Evolutionary conservation across 805 yeast genomes (phyloP).

Genomic region (Candida vartiovaarae): DNA sequence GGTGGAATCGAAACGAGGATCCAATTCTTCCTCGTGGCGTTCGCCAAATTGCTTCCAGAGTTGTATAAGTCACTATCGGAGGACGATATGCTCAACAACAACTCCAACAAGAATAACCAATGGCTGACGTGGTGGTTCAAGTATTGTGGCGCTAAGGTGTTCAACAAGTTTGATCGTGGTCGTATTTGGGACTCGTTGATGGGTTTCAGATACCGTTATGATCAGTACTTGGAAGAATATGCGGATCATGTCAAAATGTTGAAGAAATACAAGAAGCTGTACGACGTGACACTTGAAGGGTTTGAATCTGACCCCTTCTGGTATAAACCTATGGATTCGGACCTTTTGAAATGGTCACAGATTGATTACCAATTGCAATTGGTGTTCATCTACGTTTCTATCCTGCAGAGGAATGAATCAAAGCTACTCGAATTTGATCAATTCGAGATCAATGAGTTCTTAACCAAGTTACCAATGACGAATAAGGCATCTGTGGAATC

Average conservation of each 20-base stretch:
- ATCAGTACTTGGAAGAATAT: constrained; percentile 9
- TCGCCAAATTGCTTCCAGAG: constrained; percentile 65
- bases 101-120: constrained; percentile 53
- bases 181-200: constrained; percentile 83
- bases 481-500: constrained; percentile 23
- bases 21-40: constrained; percentile 56
- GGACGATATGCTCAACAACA: constrained; percentile 62
- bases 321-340: constrained; percentile 14
- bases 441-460: constrained; percentile 75
- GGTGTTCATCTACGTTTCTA: constrained; percentile 67
- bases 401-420: constrained; percentile 72
- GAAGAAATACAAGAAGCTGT: constrained; percentile 17
- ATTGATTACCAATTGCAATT: constrained; percentile 73
- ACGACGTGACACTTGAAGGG: constrained; percentile 1
- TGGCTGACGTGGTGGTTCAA: constrained; percentile 96
- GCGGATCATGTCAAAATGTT: constrained; percentile 11
- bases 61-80: constrained; percentile 68
- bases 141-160: constrained; percentile 80
- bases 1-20: constrained; percentile 62
- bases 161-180: constrained; percentile 77
- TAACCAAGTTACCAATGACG: constrained; percentile 39
- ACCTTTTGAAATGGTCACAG: constrained; percentile 44
- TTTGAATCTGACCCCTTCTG: constrained; percentile 15
- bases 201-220: constrained; percentile 58
- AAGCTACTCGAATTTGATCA: constrained; percentile 83